These are phyloP conservation scores for Micractinium conductrix DNA, from an alignment of 139 green algal genomes.

Conservation along the genomic window DNA sequence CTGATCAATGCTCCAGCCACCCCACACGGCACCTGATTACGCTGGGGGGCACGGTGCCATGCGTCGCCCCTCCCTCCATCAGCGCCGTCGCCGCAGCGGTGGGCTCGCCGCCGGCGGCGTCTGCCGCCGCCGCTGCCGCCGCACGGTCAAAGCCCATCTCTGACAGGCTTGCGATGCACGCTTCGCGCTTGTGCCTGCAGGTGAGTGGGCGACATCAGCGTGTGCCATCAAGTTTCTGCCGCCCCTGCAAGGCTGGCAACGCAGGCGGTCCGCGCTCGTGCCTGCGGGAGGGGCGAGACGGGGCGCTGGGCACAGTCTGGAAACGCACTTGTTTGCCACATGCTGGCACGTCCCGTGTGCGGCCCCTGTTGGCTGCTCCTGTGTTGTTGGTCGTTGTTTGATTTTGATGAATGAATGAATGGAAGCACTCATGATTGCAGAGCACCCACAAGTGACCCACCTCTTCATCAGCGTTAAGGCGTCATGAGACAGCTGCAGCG, in stretches of 20 bases:
- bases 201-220: too few species aligned
- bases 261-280: neutral
- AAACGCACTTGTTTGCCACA: too few species aligned
- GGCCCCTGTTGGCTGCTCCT: too few species aligned
- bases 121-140: neutral
- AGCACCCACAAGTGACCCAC: too few species aligned
- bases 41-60: neutral
- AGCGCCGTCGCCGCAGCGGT: neutral
- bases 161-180: neutral
- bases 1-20: neutral
- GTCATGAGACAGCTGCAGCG: conserved; percentile 7
- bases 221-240: too few species aligned
- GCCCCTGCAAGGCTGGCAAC: too few species aligned
- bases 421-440: too few species aligned
- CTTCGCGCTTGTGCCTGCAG: conserved; percentile 15
- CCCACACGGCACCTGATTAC: conserved; percentile 18
- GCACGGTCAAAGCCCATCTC: neutral
- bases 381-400: too few species aligned
- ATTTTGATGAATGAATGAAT: too few species aligned
- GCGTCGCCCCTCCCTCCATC: neutral
- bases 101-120: neutral
- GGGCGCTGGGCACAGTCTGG: too few species aligned
- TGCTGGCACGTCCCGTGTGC: too few species aligned
- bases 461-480: conserved; percentile 4
- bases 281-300: too few species aligned